Evolutionary conservation across 2,329 filamentous ascomycete genomes (phyloP), one percentile per base, ranked within the genome.

Genomic region (Ophiostoma pallidulum): DNA sequence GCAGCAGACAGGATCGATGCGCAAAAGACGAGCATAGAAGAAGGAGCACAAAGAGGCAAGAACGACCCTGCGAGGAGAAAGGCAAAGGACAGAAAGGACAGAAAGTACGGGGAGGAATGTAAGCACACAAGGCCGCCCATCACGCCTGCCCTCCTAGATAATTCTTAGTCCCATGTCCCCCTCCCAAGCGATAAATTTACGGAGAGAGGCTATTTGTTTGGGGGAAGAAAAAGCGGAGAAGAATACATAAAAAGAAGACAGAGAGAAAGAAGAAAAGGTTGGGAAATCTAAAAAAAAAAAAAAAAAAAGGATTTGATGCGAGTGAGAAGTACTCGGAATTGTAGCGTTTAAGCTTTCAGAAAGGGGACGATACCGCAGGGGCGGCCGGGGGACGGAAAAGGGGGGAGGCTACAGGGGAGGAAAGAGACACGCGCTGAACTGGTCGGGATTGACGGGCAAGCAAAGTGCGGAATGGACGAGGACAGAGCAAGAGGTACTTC

Each of bases 381-480:
- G 6, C 26, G 22, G 28, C 24, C 24, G 16, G 31, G 32, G 42
- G 42, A 31, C 33, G 42, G 33, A 33, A 38, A 45, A 33, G 35
- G 43, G 18, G 31, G 29, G 20, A 16, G 32, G 29, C 33, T 22
- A 45, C 13, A 37, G 24, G 12, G 24, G 32, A 14, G 43, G 35
- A 8, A 40, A 45, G 29, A 37, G 16, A 41, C 8, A n/a, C 36
- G 41, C 24, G 19, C 41, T 40, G 16, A n/a, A 68, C 68, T 64
- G 65, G 69, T 68, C 62, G 66, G 67, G 67, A 55, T 60, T 70
- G 32, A 26, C 14, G 29, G 14, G 36, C 22, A 36, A 36, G 65
- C 67, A 64, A 61, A 68, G 64, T 66, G 66, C 67, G 65, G 64
- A 67, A 66, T 68, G 68, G 57, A 63, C 68, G 66, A 70, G 71